These are phyloP conservation scores for Globisporangium ultimum DNA, from an alignment of 352 stramenopile genomes.

Conservation along the genomic window DNA sequence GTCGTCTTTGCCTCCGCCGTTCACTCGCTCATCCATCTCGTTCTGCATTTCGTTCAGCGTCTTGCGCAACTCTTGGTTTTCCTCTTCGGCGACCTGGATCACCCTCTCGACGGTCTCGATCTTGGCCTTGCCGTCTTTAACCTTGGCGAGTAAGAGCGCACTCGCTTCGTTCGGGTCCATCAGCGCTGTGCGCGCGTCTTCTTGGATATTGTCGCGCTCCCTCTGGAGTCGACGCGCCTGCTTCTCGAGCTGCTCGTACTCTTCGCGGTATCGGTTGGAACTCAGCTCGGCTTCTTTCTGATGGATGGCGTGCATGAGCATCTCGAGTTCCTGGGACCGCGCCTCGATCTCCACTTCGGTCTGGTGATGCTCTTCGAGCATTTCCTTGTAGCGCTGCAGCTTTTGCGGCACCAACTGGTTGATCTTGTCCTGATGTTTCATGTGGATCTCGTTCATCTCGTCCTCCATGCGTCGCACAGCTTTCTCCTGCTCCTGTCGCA, in stretches of 20 bases:
- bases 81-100: slow-evolving; percentile 41
- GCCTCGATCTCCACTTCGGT: slow-evolving; percentile 77
- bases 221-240: slow-evolving; percentile 67
- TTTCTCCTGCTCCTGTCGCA: slow-evolving; percentile 82
- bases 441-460: slow-evolving; percentile 77
- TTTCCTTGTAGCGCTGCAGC: slow-evolving; percentile 72
- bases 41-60: slow-evolving; percentile 49
- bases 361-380: slow-evolving; percentile 70
- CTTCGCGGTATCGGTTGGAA: slow-evolving; percentile 64
- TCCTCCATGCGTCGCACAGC: slow-evolving; percentile 61
- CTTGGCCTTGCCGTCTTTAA: slow-evolving; percentile 85
- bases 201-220: slow-evolving; percentile 70
- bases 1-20: slow-evolving; percentile 59
- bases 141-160: slow-evolving; percentile 75
- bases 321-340: slow-evolving; percentile 59
- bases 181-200: slow-evolving; percentile 81
- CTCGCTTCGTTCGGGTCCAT: slow-evolving; percentile 89
- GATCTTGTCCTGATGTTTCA: slow-evolving; percentile 84
- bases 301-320: slow-evolving; percentile 71
- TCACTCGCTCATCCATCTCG: slow-evolving; percentile 63
- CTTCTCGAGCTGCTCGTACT: slow-evolving; percentile 73
- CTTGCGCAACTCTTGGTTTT: slow-evolving; percentile 58
- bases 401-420: slow-evolving; percentile 87
- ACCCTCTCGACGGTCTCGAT: slow-evolving; percentile 72
- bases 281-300: slow-evolving; percentile 74